Percentiles rank a stretch among this genome's conserved stretches.
phyloP scores from a whole-genome alignment of 495 filamentous ascomycete genomes.

The Letharia lupina region DNA sequence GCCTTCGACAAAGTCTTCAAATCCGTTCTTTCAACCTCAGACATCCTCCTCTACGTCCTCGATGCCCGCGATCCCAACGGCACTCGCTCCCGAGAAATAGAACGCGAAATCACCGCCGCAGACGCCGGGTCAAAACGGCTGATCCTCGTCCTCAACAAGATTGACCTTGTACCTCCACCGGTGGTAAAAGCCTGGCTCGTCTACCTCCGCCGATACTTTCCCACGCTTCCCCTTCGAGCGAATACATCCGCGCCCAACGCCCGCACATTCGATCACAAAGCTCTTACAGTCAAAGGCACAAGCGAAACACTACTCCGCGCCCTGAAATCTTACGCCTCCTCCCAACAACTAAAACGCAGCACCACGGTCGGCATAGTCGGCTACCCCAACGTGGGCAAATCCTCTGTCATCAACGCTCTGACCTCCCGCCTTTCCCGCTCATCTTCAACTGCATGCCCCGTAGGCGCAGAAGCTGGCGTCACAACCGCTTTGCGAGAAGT shows the following conservation, averaged over 20 bases:
- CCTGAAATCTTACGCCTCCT: conserved; percentile 81
- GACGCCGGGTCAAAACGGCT: conserved; percentile 76
- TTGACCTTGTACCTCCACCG: conserved; percentile 76
- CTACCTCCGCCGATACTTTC: conserved; percentile 84
- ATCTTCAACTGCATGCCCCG: conserved; percentile 59
- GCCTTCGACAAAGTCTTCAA: conserved; percentile 96
- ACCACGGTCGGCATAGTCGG: conserved; percentile 91
- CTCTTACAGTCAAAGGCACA: conserved; percentile 78
- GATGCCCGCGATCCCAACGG: conserved; percentile 90
- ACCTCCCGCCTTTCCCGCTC: conserved; percentile 58
- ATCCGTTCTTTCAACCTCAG: conserved; percentile 78
- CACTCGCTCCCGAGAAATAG: conserved; percentile 82
- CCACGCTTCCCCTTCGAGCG: conserved; percentile 83
- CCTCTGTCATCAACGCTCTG: conserved; percentile 91
- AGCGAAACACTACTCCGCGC: conserved; percentile 81
- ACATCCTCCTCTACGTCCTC: conserved; percentile 89
- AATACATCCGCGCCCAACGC: conserved; percentile 77
- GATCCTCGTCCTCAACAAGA: conserved; percentile 94
- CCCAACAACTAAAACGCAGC: conserved; percentile 76
- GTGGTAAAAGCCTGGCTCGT: conserved; percentile 77
- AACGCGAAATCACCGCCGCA: conserved; percentile 79
- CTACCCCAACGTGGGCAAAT: conserved; percentile 96
- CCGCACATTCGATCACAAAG: conserved; percentile 84
- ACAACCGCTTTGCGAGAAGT: conserved; percentile 82
- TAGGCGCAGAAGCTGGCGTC: conserved; percentile 86